phyloP scores from a whole-genome alignment of 78 protist species.

The Emiliania huxleyi region DNA sequence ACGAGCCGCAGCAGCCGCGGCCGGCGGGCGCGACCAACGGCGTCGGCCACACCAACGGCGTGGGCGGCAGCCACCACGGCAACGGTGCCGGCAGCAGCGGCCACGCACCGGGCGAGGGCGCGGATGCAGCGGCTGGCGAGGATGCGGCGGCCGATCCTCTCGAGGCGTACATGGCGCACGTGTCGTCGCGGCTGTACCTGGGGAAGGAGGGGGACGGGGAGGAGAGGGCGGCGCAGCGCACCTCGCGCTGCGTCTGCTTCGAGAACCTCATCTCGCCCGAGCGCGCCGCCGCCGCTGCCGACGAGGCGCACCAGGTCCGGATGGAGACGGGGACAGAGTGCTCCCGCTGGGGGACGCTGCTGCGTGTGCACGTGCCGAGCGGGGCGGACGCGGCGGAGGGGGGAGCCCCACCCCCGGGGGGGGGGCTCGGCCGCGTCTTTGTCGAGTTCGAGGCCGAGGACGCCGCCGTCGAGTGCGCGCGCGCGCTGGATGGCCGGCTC shows the following conservation, averaged over 20 bases:
- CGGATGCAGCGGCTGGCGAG: background rate
- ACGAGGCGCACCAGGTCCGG: background rate
- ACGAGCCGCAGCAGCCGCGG: no score
- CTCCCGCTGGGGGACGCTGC: background rate
- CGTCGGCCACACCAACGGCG: no score
- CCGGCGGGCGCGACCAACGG: no score
- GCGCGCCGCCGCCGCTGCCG: background rate
- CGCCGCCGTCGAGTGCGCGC: constrained; percentile 4
- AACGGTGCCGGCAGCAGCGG: background rate
- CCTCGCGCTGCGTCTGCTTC: background rate
- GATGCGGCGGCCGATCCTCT: background rate
- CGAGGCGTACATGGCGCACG: background rate
- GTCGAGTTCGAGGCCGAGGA: background rate
- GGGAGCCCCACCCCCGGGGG: background rate
- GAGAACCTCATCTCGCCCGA: background rate
- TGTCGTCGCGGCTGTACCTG: background rate
- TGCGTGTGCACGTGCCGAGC: constrained; percentile 13
- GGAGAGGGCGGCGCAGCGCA: background rate
- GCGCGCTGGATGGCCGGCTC: background rate
- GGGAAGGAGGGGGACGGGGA: background rate
- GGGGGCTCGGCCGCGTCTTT: background rate
- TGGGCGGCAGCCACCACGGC: no score
- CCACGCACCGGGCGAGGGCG: background rate
- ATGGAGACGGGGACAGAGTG: constrained; percentile 2
- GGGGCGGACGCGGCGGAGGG: background rate